These are phyloP conservation scores for Eimeria falciformis DNA, from an alignment of 169 alveolate species.

Conservation along the genomic window DNA sequence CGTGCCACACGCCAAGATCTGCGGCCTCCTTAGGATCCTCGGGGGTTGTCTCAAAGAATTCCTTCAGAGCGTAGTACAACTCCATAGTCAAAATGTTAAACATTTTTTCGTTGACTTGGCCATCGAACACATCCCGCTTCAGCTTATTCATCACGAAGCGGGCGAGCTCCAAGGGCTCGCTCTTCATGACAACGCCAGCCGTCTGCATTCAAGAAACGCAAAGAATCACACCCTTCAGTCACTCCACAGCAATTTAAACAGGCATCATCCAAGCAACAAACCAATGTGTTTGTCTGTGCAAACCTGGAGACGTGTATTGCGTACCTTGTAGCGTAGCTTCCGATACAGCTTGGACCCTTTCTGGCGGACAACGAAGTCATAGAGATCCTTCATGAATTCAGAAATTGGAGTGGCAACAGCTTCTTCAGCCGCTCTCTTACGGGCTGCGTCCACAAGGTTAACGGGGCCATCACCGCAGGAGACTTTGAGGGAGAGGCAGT, in stretches of 20 bases:
- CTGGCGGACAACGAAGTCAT: background rate
- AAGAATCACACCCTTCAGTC: no score
- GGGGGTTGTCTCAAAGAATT: conserved; percentile 38
- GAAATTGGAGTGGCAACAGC: background rate
- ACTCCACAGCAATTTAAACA: no score
- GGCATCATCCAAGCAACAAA: background rate
- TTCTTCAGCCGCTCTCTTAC: background rate
- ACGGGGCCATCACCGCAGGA: background rate
- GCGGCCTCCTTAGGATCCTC: conserved; percentile 64
- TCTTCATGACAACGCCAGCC: background rate
- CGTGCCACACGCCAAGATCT: conserved; percentile 47
- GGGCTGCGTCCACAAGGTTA: background rate
- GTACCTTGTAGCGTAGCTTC: background rate
- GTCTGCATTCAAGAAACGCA: background rate
- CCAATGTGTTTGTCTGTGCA: background rate
- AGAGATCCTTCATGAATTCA: background rate
- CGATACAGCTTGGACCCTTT: background rate
- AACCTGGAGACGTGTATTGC: background rate
- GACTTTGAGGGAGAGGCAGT: background rate
- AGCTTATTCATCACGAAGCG: background rate
- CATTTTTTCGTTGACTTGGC: conserved; percentile 3
- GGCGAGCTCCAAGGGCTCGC: background rate
- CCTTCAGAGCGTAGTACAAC: background rate
- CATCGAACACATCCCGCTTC: background rate
- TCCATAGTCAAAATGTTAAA: conserved; percentile 6